Percentiles rank a stretch among this genome's conserved stretches.
Conservation (phyloP, 345 rosid genomes). For the Litchi chinensis region DNA sequence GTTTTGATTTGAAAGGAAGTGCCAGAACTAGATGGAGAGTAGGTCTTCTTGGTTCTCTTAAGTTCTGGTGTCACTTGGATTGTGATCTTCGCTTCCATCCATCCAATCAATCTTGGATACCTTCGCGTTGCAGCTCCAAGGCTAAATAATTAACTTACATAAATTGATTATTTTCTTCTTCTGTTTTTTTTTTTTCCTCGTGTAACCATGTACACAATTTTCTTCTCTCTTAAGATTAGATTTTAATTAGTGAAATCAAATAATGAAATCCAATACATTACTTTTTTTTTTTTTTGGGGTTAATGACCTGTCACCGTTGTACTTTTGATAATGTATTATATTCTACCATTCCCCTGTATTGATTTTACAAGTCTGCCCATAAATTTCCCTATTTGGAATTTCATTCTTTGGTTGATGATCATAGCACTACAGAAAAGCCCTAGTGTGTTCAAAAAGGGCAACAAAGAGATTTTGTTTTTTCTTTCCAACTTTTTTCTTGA, state of each 20-base stretch:
- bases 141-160: conserved; percentile 41
- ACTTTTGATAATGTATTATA: not conserved
- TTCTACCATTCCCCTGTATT: not conserved
- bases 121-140: conserved; percentile 59
- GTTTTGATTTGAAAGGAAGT: conserved; percentile 65
- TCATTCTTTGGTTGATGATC: not conserved
- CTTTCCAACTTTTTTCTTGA: not conserved
- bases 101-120: conserved; percentile 38
- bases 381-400: not conserved
- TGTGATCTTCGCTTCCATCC: conserved; percentile 67
- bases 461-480: not conserved
- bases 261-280: not conserved
- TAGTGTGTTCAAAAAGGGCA: not conserved
- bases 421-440: too few species aligned
- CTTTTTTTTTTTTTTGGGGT: not conserved
- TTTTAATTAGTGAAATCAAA: not conserved
- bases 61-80: conserved; percentile 50
- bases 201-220: conserved; percentile 2
- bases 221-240: conserved; percentile 13
- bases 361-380: not conserved
- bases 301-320: too few species aligned
- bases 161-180: not conserved
- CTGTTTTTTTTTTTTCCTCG: not conserved
- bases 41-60: conserved; percentile 64
- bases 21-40: conserved; percentile 71